Evolutionary conservation across 2,329 filamentous ascomycete species (phyloP), one percentile per base, ranked within the genome.

Genomic region (Fonsecaea pugnacius): DNA sequence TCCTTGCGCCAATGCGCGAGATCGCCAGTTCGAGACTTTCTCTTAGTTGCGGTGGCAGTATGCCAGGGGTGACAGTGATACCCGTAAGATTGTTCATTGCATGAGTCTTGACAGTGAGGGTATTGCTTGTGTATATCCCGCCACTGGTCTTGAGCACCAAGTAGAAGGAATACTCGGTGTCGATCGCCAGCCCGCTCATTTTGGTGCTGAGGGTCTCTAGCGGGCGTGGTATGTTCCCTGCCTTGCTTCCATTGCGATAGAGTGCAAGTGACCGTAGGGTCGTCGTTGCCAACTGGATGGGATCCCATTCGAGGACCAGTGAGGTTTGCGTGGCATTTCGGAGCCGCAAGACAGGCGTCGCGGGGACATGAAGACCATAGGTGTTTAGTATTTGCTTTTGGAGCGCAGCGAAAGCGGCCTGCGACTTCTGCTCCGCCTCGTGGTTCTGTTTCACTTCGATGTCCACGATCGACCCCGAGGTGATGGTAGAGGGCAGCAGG

Each of bases 241-340:
- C 94, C 81, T 98, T 99, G 76, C 92, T 92, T 72, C 92, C 92
- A 82, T 99, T 99, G 76, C 95, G 90, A 79, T 95, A 98, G 58
- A 99, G 84, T 63, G 90, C 92, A 59, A 99, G 85, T 56, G 91
- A 94, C 73, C 95, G 89, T 67, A 98, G 85, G 75, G 95, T 92
- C 69, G 95, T 92, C 4, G 94, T 98, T 24, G 93, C 95, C 56
- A 97, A 87, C 72, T 94, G 86, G 74, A 99, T 90, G 36, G 94
- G 92, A 69, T 98, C 95, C 95, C 95, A 99, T 80, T 98, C 95
- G 58, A 99, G 90, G 40, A 99, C 95, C 52, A 98, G 90, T 32
- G 91, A 96, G n/a, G 95, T 99, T 79, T 99, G 95, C 0, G 95
- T 99, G 61, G 94, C 93, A 84, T 98, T 99, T 79, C 92, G 90